Conservation (phyloP, 306 rosid species). For the Cercis canadensis region DNA sequence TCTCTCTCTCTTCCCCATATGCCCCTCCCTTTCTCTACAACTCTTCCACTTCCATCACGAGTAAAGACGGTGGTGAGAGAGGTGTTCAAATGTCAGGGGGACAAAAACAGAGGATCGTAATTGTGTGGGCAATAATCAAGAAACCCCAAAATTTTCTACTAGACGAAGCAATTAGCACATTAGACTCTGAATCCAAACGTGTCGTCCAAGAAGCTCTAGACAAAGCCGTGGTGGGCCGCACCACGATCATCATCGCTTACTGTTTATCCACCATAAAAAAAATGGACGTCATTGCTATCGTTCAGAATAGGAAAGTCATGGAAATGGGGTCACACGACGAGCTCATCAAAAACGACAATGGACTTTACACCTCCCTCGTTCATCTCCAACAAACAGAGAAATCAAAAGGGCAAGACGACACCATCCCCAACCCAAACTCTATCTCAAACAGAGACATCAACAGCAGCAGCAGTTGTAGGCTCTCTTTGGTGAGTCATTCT, state of each 20-base stretch:
- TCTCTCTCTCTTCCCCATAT: no score
- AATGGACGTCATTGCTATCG: conserved; percentile 49
- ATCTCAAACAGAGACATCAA: conserved; percentile 3
- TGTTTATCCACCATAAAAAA: conserved; percentile 62
- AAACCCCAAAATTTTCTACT: no score
- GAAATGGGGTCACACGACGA: conserved; percentile 49
- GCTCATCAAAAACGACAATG: conserved; percentile 27
- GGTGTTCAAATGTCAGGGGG: no score
- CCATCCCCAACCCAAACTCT: neutral
- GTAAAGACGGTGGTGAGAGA: no score
- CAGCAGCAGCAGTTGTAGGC: conserved; percentile 16
- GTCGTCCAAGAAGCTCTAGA: conserved; percentile 64
- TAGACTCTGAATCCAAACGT: conserved; percentile 59
- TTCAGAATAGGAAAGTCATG: no score
- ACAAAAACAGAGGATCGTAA: no score
- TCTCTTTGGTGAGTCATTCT: conserved; percentile 5
- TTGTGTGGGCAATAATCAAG: no score
- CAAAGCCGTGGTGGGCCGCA: conserved; percentile 48
- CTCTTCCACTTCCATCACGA: no score
- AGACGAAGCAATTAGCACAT: conserved; percentile 77
- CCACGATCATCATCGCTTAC: conserved; percentile 65
- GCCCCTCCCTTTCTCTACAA: no score
- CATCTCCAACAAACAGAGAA: conserved; percentile 41
- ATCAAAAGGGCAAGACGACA: neutral
- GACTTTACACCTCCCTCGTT: conserved; percentile 41